Base-by-base conservation (phyloP, 2,329 filamentous ascomycete genomes). In the Xylariaceae sp. region DNA sequence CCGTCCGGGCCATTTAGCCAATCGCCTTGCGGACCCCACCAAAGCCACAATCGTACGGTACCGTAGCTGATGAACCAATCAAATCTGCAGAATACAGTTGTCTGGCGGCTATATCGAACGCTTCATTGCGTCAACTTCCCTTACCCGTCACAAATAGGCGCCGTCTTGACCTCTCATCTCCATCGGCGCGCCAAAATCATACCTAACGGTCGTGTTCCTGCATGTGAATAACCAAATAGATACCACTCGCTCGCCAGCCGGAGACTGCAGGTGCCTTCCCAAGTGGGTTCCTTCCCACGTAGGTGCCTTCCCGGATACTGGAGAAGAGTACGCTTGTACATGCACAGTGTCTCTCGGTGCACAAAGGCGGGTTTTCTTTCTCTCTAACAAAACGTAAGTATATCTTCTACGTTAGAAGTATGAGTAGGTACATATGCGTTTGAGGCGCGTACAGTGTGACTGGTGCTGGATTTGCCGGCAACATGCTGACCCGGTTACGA, bases 31-130 rank as follows among this genome's bases (percentile, higher is more conserved):
- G 46, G 32, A 30, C 32, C 43, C 53, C 50, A 51, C 36, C 5
- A 15, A 18, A 6, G 42, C 26, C 16, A 15, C 7, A 34, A 13
- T n/a, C n/a, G n/a, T n/a, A 34, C 10, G 10, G 10, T 10, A 15
- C 32, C 40, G 10, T 16, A 16, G 18, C 4, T n/a, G 10, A 21
- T 42, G 39, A 39, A 36, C 66, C 66, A 68, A 67, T 68, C 39
- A 55, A 47, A 47, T 16, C 22, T 8, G 48, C 53, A 19, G 39
- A 40, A 52, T 54, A 13, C 51, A 42, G 39, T 48, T 49, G 52
- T 49, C 59, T 54, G 63, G 66, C 66, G 66, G 61, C 64, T 68
- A 68, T 59, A 55, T 66, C 65, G 61, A 63, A 66, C 65, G 44
- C 56, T 62, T 61, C 63, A 62, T 61, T 65, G 60, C 61, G 19